These are phyloP conservation scores for Corinectria fuckeliana DNA, from an alignment of 2,329 filamentous ascomycete species.

Conservation along the genomic window DNA sequence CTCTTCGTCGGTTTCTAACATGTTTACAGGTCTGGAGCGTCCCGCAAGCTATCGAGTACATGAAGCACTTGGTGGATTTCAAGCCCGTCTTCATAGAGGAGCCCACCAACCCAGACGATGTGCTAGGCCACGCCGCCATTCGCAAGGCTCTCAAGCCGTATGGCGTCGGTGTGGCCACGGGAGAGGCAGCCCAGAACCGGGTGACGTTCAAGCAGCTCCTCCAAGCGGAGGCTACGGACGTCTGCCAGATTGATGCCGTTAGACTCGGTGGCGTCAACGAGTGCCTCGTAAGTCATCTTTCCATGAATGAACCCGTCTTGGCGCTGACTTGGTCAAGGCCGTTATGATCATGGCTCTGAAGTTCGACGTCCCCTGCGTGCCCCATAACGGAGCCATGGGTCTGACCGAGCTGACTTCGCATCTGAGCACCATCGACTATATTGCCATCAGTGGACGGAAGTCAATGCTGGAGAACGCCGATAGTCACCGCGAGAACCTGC, in stretches of 20 bases:
- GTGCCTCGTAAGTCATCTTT: conserved; percentile 59
- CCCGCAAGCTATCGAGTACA: conserved; percentile 86
- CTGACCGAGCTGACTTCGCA: conserved; percentile 94
- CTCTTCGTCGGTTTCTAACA: not conserved
- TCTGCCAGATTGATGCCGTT: conserved; percentile 90
- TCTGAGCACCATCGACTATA: conserved; percentile 89
- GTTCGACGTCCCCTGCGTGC: conserved; percentile 80
- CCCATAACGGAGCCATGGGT: conserved; percentile 87
- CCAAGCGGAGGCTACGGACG: conserved; percentile 78
- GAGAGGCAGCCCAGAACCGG: conserved; percentile 95
- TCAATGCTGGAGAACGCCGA: conserved; percentile 91
- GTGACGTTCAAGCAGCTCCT: conserved; percentile 94
- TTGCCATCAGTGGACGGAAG: conserved; percentile 80
- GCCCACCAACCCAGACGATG: conserved; percentile 88
- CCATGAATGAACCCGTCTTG: not conserved
- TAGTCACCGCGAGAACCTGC: conserved; percentile 91
- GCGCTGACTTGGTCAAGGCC: conserved; percentile 49
- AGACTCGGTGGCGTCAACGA: conserved; percentile 90
- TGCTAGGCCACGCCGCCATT: conserved; percentile 85
- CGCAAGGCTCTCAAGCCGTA: conserved; percentile 77
- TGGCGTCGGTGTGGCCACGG: conserved; percentile 84
- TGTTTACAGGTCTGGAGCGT: conserved; percentile 77
- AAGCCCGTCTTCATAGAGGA: conserved; percentile 96
- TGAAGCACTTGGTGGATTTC: conserved; percentile 81
- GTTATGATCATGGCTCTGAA: conserved; percentile 88